phyloP scores from a whole-genome alignment of 78 protist species.

The Dictyostelium brefeldianum region DNA sequence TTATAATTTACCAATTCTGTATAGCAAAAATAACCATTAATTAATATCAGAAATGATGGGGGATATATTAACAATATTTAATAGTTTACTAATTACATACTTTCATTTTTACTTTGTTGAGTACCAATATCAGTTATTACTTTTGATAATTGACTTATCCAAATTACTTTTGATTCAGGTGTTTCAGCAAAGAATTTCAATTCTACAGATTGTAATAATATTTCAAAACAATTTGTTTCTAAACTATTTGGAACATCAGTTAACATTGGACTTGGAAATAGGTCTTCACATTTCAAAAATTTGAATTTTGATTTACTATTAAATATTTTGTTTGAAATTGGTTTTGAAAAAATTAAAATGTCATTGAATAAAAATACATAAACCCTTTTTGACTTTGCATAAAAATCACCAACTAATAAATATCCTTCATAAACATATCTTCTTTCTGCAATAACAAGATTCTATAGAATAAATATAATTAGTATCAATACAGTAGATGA shows the following conservation, averaged over 20 bases:
- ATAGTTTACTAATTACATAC: neutral
- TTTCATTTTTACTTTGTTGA: conserved; percentile 33
- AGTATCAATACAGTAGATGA: neutral
- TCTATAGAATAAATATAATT: too few relatives aligned
- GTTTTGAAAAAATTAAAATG: conserved; percentile 71
- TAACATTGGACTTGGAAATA: conserved; percentile 54
- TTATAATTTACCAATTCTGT: conserved; percentile 35
- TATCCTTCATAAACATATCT: conserved; percentile 74
- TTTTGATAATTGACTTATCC: conserved; percentile 48
- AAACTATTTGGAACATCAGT: conserved; percentile 63
- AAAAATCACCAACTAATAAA: conserved; percentile 32
- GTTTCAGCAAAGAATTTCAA: conserved; percentile 48
- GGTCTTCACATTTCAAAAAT: conserved; percentile 71
- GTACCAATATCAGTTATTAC: conserved; percentile 55
- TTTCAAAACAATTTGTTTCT: conserved; percentile 42
- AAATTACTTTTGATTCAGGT: conserved; percentile 33
- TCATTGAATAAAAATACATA: conserved; percentile 77
- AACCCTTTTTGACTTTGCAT: conserved; percentile 41
- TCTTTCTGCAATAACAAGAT: conserved; percentile 69
- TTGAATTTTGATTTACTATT: conserved; percentile 49
- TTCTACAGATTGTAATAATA: conserved; percentile 28
- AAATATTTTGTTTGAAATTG: conserved; percentile 46
- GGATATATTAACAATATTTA: neutral
- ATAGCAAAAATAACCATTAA: neutral
- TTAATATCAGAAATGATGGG: neutral